Evolutionary conservation across 176 grass and related monocot species (phyloP).

Genomic region (Zizania latifolia): DNA sequence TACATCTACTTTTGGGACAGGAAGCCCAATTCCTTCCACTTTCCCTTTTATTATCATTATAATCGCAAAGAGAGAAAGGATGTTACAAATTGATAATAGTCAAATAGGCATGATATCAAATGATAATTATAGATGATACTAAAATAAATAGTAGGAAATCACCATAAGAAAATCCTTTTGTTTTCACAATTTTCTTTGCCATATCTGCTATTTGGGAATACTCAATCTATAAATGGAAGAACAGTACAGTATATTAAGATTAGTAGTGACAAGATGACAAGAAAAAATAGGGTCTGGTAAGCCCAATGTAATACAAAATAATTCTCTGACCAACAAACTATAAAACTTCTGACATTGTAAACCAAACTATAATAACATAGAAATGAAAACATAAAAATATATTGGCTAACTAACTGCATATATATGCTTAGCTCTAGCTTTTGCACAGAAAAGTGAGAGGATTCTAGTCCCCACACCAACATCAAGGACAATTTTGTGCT

Average conservation of each 20-base stretch:
- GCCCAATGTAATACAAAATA: not conserved
- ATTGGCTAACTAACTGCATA: conserved; percentile 57
- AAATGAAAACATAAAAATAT: not conserved
- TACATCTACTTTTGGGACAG: conserved; percentile 74
- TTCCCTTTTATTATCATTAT: conserved; percentile 93
- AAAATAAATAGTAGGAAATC: too few species aligned
- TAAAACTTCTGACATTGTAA: not conserved
- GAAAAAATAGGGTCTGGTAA: not conserved
- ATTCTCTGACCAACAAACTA: not conserved
- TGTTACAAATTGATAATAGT: not conserved
- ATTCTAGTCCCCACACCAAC: conserved; percentile 88
- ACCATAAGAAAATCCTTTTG: conserved; percentile 84
- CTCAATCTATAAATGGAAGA: conserved; percentile 59
- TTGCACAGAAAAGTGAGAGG: too few species aligned
- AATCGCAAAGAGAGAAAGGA: conserved; percentile 33
- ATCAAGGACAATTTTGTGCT: conserved; percentile 94
- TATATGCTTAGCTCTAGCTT: conserved; percentile 91
- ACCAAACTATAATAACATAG: not conserved
- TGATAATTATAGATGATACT: not conserved
- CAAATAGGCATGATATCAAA: not conserved
- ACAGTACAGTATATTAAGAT: conserved; percentile 1
- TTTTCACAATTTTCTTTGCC: conserved; percentile 82
- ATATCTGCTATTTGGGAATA: conserved; percentile 94
- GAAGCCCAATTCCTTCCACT: conserved; percentile 91
- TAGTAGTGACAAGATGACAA: not conserved